Conservation (phyloP, 2,329 filamentous ascomycete genomes). For the Drechslerella stenobrocha region DNA sequence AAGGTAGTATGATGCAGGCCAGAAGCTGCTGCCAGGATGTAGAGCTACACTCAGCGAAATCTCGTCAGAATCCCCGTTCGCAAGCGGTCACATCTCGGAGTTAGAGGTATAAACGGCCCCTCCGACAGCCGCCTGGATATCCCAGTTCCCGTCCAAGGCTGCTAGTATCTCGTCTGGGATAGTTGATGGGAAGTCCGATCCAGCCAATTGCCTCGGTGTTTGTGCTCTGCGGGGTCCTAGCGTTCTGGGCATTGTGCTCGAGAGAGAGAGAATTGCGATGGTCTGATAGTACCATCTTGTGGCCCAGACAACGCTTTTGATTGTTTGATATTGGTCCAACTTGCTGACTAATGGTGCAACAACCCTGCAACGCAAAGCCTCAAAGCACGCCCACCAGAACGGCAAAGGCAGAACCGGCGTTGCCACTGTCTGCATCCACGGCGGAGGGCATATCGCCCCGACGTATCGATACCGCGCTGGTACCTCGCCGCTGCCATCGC, state of each 20-base stretch:
- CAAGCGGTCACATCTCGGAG: slow-evolving; percentile 3
- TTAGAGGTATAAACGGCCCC: background rate
- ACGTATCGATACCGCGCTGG: slow-evolving; percentile 1
- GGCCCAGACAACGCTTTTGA: too few species aligned
- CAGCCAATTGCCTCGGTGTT: too few species aligned
- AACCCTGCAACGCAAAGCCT: slow-evolving; percentile 24
- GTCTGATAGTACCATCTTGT: too few species aligned
- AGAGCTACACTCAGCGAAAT: background rate
- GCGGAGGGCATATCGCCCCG: too few species aligned
- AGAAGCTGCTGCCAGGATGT: slow-evolving; percentile 4
- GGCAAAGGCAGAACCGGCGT: too few species aligned
- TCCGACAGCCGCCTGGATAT: background rate
- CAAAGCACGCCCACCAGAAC: too few species aligned
- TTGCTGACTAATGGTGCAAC: slow-evolving; percentile 11
- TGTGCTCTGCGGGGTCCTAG: slow-evolving; percentile 1
- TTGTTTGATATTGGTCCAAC: slow-evolving; percentile 19
- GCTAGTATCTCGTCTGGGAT: background rate
- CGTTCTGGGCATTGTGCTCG: too few species aligned
- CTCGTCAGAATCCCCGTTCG: background rate
- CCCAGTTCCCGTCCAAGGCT: background rate
- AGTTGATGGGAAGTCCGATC: too few species aligned
- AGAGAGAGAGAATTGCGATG: too few species aligned
- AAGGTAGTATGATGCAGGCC: background rate
- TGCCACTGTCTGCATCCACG: too few species aligned
- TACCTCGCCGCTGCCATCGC: background rate